These are phyloP conservation scores for Lichtheimia hyalospora DNA, from an alignment of 371 early-diverging fungal genomes.

Conservation along the genomic window DNA sequence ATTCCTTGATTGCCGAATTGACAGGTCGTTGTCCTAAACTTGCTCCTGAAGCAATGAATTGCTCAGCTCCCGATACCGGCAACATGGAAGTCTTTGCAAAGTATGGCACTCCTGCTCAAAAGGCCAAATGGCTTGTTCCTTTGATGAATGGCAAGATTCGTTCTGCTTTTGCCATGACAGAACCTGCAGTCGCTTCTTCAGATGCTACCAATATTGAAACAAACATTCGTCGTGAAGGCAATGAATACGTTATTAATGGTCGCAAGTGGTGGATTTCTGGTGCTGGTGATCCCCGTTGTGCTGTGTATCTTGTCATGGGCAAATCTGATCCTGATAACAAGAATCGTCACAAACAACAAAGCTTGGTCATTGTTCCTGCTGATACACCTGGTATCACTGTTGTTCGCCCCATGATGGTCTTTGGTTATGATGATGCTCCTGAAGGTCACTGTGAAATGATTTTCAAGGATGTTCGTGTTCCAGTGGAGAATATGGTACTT, in stretches of 20 bases:
- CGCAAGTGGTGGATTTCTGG: slow-evolving; percentile 97
- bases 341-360: slow-evolving; percentile 83
- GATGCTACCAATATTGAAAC: slow-evolving; percentile 96
- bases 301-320: slow-evolving; percentile 88
- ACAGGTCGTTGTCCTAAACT: slow-evolving; percentile 77
- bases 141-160: slow-evolving; percentile 89
- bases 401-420: slow-evolving; percentile 84
- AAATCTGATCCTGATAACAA: slow-evolving; percentile 75
- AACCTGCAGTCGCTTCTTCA: slow-evolving; percentile 89
- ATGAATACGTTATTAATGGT: slow-evolving; percentile 87
- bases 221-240: slow-evolving; percentile 64
- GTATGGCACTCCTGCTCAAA: slow-evolving; percentile 88
- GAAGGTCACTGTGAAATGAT: slow-evolving; percentile 93
- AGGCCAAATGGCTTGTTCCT: slow-evolving; percentile 82
- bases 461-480: slow-evolving; percentile 90
- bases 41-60: slow-evolving; percentile 91
- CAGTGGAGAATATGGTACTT: slow-evolving; percentile 81
- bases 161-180: slow-evolving; percentile 98
- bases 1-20: slow-evolving; percentile 86
- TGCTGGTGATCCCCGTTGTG: slow-evolving; percentile 91
- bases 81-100: slow-evolving; percentile 98
- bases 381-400: slow-evolving; percentile 85
- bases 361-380: slow-evolving; percentile 88
- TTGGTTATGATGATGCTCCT: slow-evolving; percentile 96
- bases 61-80: slow-evolving; percentile 96